phyloP scores from a whole-genome alignment of 768 basidiomycete species.

The Suillus decipiens region DNA sequence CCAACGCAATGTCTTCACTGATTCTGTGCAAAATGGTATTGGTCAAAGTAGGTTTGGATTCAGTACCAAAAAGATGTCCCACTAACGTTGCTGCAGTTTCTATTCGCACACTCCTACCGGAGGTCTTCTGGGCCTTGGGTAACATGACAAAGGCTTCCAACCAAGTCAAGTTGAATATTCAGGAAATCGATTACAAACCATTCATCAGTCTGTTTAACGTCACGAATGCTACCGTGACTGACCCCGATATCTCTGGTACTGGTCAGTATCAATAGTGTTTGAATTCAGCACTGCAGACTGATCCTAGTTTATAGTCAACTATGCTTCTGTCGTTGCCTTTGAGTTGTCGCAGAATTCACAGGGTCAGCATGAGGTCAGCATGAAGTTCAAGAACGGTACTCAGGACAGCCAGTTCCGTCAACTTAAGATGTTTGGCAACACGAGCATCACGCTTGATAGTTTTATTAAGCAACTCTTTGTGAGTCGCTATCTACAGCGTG shows the following conservation, averaged over 20 bases:
- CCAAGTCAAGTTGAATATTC: conserved; percentile 69
- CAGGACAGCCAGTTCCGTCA: conserved; percentile 49
- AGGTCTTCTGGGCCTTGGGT: conserved; percentile 66
- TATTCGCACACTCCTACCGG: conserved; percentile 68
- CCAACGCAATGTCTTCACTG: conserved; percentile 68
- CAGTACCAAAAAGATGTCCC: neutral
- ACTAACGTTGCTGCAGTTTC: conserved; percentile 50
- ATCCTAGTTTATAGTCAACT: conserved; percentile 51
- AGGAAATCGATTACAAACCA: conserved; percentile 79
- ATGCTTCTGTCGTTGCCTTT: conserved; percentile 64
- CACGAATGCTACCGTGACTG: conserved; percentile 53
- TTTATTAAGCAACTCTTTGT: conserved; percentile 8
- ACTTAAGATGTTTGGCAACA: conserved; percentile 59
- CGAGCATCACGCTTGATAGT: conserved; percentile 10
- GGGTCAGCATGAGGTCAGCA: conserved; percentile 68
- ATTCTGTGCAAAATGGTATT: conserved; percentile 54
- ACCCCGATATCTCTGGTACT: conserved; percentile 58
- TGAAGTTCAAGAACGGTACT: conserved; percentile 80
- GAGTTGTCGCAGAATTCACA: conserved; percentile 66
- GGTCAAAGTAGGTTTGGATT: conserved; percentile 61
- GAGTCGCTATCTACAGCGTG: neutral
- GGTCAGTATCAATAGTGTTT: conserved; percentile 44
- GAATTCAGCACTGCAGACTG: neutral
- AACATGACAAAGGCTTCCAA: conserved; percentile 73
- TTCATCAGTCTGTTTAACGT: conserved; percentile 81